Percentiles rank a stretch among this genome's conserved stretches.
These are phyloP conservation scores for Pseudocercospora vitis DNA, from an alignment of 2,329 filamentous ascomycete species.

Conservation along the genomic window DNA sequence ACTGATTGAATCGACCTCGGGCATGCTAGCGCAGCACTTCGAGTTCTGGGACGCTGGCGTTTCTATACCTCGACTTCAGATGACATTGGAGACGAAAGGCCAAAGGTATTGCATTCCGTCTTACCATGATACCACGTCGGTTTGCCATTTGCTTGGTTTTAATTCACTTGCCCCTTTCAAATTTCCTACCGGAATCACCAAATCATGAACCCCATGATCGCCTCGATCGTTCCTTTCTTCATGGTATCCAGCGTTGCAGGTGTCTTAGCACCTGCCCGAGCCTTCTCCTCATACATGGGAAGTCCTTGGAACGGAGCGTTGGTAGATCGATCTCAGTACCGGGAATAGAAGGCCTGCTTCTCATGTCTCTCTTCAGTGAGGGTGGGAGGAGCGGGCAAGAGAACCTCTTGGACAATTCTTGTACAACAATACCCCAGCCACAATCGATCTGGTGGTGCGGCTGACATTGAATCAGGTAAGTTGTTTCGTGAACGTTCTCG, in stretches of 20 bases:
- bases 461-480: no score
- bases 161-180: no score
- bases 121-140: not conserved
- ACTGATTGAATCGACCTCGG: constrained; percentile 23
- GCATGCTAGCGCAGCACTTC: not conserved
- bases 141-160: not conserved
- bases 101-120: not conserved
- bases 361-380: constrained; percentile 32
- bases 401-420: constrained; percentile 41
- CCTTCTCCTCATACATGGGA: constrained; percentile 40
- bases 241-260: constrained; percentile 45
- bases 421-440: no score
- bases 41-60: constrained; percentile 6
- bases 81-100: no score
- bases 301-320: constrained; percentile 50
- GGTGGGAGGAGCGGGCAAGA: constrained; percentile 39
- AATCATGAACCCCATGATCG: not conserved
- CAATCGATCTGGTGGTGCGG: no score
- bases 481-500: no score
- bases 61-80: no score
- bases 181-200: not conserved
- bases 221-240: constrained; percentile 4
- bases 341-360: constrained; percentile 41
- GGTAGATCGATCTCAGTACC: constrained; percentile 39
- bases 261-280: constrained; percentile 45